phyloP scores from a whole-genome alignment of 306 rosid species.

The Cajanus cajan region DNA sequence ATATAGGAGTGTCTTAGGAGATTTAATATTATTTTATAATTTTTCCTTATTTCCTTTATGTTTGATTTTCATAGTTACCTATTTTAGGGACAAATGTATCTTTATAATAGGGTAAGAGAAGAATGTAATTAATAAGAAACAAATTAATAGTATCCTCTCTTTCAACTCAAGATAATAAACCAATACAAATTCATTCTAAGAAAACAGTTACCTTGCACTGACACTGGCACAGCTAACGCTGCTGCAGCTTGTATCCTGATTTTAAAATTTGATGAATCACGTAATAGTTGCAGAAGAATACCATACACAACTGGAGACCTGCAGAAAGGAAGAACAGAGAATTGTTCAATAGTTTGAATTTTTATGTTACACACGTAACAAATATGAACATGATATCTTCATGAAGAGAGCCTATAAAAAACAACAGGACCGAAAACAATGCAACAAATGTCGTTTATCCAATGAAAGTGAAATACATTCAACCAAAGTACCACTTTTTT shows the following conservation, averaged over 20 bases:
- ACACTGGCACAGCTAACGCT: slow-evolving; percentile 83
- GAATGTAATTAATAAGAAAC: too few species aligned
- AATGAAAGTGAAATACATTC: not conserved
- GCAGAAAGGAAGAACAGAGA: slow-evolving; percentile 17
- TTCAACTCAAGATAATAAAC: too few species aligned
- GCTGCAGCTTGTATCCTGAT: slow-evolving; percentile 98
- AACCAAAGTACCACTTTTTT: not conserved
- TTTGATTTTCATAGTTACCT: too few species aligned
- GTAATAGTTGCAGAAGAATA: slow-evolving; percentile 77
- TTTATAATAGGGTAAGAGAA: too few species aligned
- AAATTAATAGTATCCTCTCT: too few species aligned
- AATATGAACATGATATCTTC: not conserved
- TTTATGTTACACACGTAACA: not conserved
- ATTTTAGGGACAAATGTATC: too few species aligned
- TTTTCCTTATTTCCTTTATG: too few species aligned
- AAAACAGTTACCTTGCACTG: slow-evolving; percentile 55
- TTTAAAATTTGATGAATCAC: slow-evolving; percentile 82
- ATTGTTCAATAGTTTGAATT: not conserved
- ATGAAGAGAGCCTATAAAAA: not conserved
- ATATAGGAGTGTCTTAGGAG: too few species aligned
- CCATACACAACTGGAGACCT: slow-evolving; percentile 87
- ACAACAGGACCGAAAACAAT: not conserved
- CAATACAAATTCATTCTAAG: not conserved
- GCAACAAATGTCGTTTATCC: not conserved
- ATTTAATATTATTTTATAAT: too few species aligned